These are phyloP conservation scores for Astrephomene gubernaculifera DNA, from an alignment of 139 green algal species.

Conservation along the genomic window DNA sequence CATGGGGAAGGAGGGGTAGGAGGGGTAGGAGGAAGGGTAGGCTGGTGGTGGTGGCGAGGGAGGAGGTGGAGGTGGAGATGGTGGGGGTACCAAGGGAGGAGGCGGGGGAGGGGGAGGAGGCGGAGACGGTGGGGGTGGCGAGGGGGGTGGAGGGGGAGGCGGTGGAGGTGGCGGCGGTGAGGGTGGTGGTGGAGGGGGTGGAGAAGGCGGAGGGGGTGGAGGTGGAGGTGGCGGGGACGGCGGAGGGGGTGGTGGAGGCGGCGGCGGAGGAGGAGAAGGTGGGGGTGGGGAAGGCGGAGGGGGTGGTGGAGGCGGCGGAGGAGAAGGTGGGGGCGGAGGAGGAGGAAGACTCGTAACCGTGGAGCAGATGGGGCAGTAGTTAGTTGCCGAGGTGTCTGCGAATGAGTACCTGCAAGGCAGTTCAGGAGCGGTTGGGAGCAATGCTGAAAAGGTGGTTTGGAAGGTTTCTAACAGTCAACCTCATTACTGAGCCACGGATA, in stretches of 20 bases:
- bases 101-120: not conserved
- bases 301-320: not conserved
- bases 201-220: not conserved
- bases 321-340: not conserved
- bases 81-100: not conserved
- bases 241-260: not conserved
- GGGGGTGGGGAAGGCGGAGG: not conserved
- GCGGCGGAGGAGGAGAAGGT: not conserved
- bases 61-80: not conserved
- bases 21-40: not conserved
- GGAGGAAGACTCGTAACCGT: not conserved
- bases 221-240: not conserved
- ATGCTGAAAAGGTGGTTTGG: too few relatives aligned
- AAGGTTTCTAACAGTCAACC: too few relatives aligned
- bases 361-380: conserved; percentile 1
- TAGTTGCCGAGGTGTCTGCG: not conserved
- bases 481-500: too few relatives aligned
- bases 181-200: not conserved
- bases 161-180: not conserved
- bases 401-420: not conserved
- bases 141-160: not conserved
- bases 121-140: not conserved
- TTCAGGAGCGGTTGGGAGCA: too few relatives aligned
- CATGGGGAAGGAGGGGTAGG: not conserved
- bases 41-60: not conserved